Evolutionary conservation across 805 yeast species (phyloP).

Genomic region (Nakazawaea peltata): DNA sequence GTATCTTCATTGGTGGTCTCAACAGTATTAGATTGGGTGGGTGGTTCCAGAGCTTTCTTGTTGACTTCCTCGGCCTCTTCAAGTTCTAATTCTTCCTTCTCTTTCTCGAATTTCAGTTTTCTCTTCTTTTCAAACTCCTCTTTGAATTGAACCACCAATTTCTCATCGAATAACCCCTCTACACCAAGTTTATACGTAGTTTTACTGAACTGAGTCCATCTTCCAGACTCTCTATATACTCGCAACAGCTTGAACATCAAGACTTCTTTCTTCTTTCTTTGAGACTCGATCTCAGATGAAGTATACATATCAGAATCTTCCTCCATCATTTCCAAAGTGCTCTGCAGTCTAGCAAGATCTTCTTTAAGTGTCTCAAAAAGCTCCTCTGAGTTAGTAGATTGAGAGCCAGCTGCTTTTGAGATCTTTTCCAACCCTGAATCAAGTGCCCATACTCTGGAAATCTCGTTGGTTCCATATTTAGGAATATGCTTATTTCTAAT

Average conservation of each 20-base stretch:
- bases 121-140: conserved; percentile 2
- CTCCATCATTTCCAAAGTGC: not conserved
- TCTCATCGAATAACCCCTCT: conserved; percentile 6
- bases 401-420: not conserved
- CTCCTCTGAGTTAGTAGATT: not conserved
- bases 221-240: conserved; percentile 11
- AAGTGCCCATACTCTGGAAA: conserved; percentile 7
- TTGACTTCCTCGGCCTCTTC: conserved; percentile 1
- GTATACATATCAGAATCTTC: conserved; percentile 10
- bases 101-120: not conserved
- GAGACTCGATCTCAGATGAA: conserved; percentile 2
- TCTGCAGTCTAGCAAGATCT: conserved; percentile 1
- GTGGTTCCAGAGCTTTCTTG: no score
- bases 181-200: conserved; percentile 8
- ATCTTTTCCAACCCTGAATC: conserved; percentile 5
- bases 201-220: conserved; percentile 5
- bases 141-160: conserved; percentile 2
- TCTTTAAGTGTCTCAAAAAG: conserved; percentile 5
- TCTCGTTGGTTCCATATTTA: conserved; percentile 7
- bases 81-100: not conserved
- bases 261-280: conserved; percentile 4
- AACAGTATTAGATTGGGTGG: no score
- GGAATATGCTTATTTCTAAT: conserved; percentile 5
- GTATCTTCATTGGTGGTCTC: no score
- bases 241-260: conserved; percentile 12